Conservation (phyloP, 139 green algal species). For the Chlorella sp. region DNA sequence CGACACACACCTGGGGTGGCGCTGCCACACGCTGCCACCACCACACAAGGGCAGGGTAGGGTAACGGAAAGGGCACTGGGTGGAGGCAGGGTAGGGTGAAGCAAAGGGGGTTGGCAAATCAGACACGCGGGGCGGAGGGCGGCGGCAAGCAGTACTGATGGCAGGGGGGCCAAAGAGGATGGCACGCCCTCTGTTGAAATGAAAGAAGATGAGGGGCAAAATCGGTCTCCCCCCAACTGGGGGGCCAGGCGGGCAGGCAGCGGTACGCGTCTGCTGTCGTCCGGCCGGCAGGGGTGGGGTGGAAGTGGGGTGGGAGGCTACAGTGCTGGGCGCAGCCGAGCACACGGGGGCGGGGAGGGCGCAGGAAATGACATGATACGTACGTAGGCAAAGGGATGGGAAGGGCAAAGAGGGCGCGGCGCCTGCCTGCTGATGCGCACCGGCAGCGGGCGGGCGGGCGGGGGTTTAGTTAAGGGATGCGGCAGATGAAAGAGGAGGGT, state of each 20-base stretch:
- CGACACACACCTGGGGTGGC: too few species aligned
- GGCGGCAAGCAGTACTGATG: background rate
- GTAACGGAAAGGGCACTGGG: background rate
- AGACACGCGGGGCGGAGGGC: background rate
- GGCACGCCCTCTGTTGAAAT: slow-evolving; percentile 3
- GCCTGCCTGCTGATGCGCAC: background rate
- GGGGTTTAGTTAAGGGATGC: background rate
- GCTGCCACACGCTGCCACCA: too few species aligned
- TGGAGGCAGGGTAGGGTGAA: too few species aligned
- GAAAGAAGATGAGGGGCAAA: slow-evolving; percentile 1
- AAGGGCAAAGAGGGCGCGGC: background rate
- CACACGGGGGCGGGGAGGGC: background rate
- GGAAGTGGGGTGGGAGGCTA: background rate
- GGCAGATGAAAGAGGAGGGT: background rate
- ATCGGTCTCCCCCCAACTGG: background rate
- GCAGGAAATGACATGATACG: background rate
- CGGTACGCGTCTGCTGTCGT: background rate
- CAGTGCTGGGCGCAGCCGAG: background rate
- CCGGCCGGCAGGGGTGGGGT: too few species aligned
- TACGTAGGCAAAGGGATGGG: too few species aligned
- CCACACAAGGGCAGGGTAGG: background rate
- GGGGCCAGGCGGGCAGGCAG: background rate
- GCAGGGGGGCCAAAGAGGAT: background rate
- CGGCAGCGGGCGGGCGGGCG: too few species aligned
- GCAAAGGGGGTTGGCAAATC: background rate